Percentiles rank a stretch among this genome's conserved stretches.
Evolutionary conservation across 345 rosid genomes (phyloP).

Genomic region (Barbarea vulgaris): DNA sequence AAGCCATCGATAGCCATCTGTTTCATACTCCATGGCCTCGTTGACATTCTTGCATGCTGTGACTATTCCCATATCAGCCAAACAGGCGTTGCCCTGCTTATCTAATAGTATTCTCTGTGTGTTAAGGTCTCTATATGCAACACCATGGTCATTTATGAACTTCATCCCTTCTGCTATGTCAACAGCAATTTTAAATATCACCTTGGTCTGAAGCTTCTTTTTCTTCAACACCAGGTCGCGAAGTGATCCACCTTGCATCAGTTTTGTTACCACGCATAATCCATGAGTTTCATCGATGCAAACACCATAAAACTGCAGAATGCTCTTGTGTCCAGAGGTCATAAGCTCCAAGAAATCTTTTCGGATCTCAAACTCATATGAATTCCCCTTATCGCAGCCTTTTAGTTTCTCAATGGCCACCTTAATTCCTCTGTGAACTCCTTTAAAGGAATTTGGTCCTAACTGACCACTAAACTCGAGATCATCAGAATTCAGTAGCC

Average conservation of each 20-base stretch:
- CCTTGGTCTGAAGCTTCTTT: slow-evolving; percentile 80
- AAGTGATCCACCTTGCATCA: slow-evolving; percentile 93
- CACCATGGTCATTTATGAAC: slow-evolving; percentile 81
- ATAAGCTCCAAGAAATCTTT: slow-evolving; percentile 85
- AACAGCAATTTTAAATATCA: slow-evolving; percentile 68
- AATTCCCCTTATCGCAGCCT: slow-evolving; percentile 93
- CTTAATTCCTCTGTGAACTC: slow-evolving; percentile 68
- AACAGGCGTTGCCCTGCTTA: slow-evolving; percentile 80
- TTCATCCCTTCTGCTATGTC: slow-evolving; percentile 87
- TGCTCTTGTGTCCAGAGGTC: slow-evolving; percentile 89
- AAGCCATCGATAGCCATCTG: slow-evolving; percentile 98
- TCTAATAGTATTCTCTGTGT: slow-evolving; percentile 81
- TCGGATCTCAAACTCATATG: slow-evolving; percentile 77
- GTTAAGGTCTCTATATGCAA: slow-evolving; percentile 85
- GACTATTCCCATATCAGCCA: slow-evolving; percentile 88
- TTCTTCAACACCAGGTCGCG: slow-evolving; percentile 73
- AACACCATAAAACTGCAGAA: slow-evolving; percentile 79
- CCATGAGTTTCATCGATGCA: slow-evolving; percentile 93
- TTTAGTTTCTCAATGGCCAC: slow-evolving; percentile 93
- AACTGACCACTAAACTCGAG: slow-evolving; percentile 74
- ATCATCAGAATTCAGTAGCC: slow-evolving; percentile 79
- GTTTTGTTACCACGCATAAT: slow-evolving; percentile 80
- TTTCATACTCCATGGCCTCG: slow-evolving; percentile 93
- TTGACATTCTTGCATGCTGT: slow-evolving; percentile 81
- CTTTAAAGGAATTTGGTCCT: slow-evolving; percentile 70